Conservation (phyloP, 176 grass and related monocot species). For the Carex kokanica region DNA sequence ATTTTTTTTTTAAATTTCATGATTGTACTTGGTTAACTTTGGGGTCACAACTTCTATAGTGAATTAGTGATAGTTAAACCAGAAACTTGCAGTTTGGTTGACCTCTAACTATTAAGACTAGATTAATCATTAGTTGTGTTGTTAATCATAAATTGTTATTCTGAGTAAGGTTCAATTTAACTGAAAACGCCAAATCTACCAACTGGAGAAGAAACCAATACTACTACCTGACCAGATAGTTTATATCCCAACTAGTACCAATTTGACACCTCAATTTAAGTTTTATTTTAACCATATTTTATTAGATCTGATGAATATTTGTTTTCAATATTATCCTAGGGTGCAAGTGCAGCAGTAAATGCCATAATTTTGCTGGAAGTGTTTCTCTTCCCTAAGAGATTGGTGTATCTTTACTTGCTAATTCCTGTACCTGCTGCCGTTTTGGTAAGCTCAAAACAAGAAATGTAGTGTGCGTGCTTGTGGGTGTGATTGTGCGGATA, state of each 20-base stretch:
- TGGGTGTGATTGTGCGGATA: background rate
- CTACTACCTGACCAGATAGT: background rate
- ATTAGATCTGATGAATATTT: background rate
- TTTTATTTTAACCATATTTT: background rate
- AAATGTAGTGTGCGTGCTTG: background rate
- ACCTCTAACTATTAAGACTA: background rate
- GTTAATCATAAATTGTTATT: background rate
- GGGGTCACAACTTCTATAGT: background rate
- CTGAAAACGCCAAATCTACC: constrained; percentile 11
- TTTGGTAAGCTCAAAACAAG: constrained; percentile 38
- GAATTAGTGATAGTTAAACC: background rate
- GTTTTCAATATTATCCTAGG: constrained; percentile 47
- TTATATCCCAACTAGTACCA: background rate
- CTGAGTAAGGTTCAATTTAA: constrained; percentile 5
- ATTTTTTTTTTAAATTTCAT: background rate
- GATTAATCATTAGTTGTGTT: background rate
- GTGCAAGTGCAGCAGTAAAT: constrained; percentile 93
- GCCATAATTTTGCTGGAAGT: constrained; percentile 73
- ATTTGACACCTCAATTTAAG: constrained; percentile 23
- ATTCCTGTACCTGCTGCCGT: constrained; percentile 76
- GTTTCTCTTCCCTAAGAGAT: constrained; percentile 68
- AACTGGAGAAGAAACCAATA: background rate
- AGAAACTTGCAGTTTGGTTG: background rate
- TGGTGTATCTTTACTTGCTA: constrained; percentile 67
- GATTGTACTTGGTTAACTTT: background rate